phyloP scores from a whole-genome alignment of 805 yeast species.

The Pichia ethanolica region DNA sequence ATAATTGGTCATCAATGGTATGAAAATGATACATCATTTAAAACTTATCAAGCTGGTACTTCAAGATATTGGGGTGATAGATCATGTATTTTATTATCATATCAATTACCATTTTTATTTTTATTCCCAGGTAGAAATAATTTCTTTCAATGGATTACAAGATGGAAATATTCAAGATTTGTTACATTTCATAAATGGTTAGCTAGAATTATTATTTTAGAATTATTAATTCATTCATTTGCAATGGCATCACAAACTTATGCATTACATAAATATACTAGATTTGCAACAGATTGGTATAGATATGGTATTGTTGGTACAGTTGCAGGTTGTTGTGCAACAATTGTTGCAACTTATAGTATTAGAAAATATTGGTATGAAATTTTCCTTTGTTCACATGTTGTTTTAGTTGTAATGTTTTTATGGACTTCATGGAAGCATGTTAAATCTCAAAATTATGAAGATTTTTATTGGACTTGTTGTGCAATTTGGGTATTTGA shows the following conservation, averaged over 20 bases:
- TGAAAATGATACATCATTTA: conserved; percentile 19
- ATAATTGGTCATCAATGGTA: conserved; percentile 20
- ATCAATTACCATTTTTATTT: conserved; percentile 43
- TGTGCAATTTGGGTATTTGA: conserved; percentile 49
- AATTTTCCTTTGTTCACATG: conserved; percentile 49
- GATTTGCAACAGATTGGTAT: conserved; percentile 25
- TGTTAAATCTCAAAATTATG: conserved; percentile 30
- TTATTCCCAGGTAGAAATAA: conserved; percentile 61
- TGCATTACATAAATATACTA: conserved; percentile 14
- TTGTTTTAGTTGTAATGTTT: conserved; percentile 45
- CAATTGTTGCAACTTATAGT: conserved; percentile 19
- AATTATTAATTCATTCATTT: conserved; percentile 39
- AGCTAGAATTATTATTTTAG: conserved; percentile 36
- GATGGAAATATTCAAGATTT: conserved; percentile 50
- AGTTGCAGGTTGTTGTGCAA: conserved; percentile 9
- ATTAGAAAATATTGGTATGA: conserved; percentile 57
- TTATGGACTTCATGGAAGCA: conserved; percentile 55
- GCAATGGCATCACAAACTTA: conserved; percentile 24
- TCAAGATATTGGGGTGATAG: conserved; percentile 40
- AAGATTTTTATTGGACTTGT: conserved; percentile 29
- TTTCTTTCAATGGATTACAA: conserved; percentile 49
- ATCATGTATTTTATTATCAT: conserved; percentile 42
- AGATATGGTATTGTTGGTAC: conserved; percentile 32
- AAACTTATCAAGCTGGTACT: conserved; percentile 15
- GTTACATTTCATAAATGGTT: conserved; percentile 53